Evolutionary conservation across 768 basidiomycete genomes (phyloP), one percentile per base, ranked within the genome.

Genomic region (Serendipita sp.): DNA sequence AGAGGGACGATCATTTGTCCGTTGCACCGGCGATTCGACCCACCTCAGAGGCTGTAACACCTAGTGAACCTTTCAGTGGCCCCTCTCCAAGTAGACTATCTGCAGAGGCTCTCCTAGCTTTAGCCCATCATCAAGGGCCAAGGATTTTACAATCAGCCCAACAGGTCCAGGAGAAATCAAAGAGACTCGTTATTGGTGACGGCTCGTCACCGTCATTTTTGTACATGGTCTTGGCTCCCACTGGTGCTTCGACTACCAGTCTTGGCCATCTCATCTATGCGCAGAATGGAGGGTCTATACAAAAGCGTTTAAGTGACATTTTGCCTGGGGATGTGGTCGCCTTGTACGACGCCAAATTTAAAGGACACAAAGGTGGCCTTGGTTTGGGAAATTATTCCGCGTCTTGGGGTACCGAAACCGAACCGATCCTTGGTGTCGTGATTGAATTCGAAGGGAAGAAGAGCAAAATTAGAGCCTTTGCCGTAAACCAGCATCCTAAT

Each of bases 401-500:
- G 73, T 75, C 72, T 13, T 79, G 77, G 7, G 83, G 83, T 2
- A 78, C 73, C 45, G 78, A 79, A 3, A 81, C 74, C 16, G 82
- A 84, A 68, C 80, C 83, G 28, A 68, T 91, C 3, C 76, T 89
- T 41, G 93, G 86, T 7, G 76, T 96, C 51, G 82, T 94, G 63
- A 80, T 78, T 56, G 92, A 94, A 71, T 88, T 86, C 72, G 93
- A 96, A 69, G 74, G 75, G 45, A 92, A 89, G 82, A 94, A 93
- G 78, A 81, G 80, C 66, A 96, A 96, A 77, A 77, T 93, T 63
- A 81, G 80, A 72, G 83, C 89, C 48, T 86, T 86, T 73, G 90
- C 94, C 73, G 92, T 92, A 63, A 92, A 90, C 73, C 84, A 88
- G 71, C 88, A 86, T 70, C 86, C 88, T 66, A 51, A 73, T 70